A percentile compares a stretch with the other conserved stretches of the same genome.
Conservation (phyloP, 371 early-diverging fungal genomes). For the Lichtheimia ramosa region DNA sequence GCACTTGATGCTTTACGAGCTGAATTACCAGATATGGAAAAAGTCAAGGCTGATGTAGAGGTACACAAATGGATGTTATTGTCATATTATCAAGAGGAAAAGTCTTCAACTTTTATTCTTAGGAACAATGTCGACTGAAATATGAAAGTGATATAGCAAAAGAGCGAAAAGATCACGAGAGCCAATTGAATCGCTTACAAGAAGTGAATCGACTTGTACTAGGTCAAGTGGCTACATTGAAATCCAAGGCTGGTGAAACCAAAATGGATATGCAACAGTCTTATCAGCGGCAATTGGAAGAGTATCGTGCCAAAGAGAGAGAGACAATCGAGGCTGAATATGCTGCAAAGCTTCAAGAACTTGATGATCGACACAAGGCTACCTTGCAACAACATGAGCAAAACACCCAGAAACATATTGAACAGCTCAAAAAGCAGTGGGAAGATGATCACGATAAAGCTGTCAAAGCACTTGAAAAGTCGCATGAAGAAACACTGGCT, state of each 20-base stretch:
- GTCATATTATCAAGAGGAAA: no score
- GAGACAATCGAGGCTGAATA: slow-evolving; percentile 5
- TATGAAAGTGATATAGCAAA: slow-evolving; percentile 1
- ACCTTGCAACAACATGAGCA: slow-evolving; percentile 14
- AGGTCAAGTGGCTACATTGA: background rate
- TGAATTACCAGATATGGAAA: background rate
- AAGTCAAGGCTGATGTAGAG: background rate
- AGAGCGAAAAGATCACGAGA: background rate
- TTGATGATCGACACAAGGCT: slow-evolving; percentile 8
- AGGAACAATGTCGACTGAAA: background rate
- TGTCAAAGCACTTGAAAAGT: background rate
- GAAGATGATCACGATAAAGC: background rate
- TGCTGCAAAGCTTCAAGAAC: background rate
- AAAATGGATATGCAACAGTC: slow-evolving; percentile 10
- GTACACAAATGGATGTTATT: background rate
- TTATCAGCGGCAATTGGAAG: slow-evolving; percentile 6
- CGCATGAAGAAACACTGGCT: background rate
- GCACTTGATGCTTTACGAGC: slow-evolving; percentile 1
- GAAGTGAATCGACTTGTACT: slow-evolving; percentile 6
- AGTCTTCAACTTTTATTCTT: background rate
- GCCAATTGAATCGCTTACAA: background rate
- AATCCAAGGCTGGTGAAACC: slow-evolving; percentile 7
- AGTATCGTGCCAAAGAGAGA: slow-evolving; percentile 7
- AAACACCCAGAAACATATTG: slow-evolving; percentile 7
- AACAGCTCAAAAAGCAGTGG: background rate